Conservation (phyloP, 768 basidiomycete species). For the Lactarius sp. region DNA sequence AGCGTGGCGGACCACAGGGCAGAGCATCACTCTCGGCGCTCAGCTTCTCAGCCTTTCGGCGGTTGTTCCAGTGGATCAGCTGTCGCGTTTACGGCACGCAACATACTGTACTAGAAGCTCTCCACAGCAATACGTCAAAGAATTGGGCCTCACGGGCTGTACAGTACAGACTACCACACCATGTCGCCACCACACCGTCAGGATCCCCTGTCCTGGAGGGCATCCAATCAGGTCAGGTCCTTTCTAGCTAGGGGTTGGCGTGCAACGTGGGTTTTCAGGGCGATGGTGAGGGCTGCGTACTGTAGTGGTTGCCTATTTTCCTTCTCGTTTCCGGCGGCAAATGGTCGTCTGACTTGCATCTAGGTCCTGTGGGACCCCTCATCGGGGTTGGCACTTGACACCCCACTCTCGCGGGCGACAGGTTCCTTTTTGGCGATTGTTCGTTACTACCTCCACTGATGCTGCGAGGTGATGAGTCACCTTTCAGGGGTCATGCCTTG, state of each 20-base stretch:
- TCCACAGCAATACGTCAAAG: not conserved
- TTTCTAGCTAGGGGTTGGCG: not conserved
- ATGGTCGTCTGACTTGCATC: not conserved
- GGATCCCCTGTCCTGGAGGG: not conserved
- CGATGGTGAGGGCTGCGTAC: not conserved
- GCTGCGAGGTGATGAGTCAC: not conserved
- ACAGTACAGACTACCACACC: not conserved
- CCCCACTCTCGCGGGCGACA: conserved; percentile 5
- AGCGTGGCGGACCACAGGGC: not conserved
- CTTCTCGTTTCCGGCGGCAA: not conserved
- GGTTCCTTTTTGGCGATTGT: conserved; percentile 2
- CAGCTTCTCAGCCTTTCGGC: not conserved
- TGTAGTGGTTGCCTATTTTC: not conserved
- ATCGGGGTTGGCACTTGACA: not conserved
- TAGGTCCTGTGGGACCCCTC: not conserved
- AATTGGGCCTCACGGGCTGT: not conserved
- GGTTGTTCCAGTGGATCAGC: not conserved
- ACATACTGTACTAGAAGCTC: not conserved
- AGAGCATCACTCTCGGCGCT: not conserved
- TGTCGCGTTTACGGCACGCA: not conserved
- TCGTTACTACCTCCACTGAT: not conserved
- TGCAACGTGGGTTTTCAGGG: not conserved
- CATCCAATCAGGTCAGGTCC: not conserved
- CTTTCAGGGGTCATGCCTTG: not conserved
- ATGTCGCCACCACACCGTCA: not conserved